Base-by-base conservation (phyloP, 2,329 filamentous ascomycete genomes). In the Sphaerostilbella broomeana region DNA sequence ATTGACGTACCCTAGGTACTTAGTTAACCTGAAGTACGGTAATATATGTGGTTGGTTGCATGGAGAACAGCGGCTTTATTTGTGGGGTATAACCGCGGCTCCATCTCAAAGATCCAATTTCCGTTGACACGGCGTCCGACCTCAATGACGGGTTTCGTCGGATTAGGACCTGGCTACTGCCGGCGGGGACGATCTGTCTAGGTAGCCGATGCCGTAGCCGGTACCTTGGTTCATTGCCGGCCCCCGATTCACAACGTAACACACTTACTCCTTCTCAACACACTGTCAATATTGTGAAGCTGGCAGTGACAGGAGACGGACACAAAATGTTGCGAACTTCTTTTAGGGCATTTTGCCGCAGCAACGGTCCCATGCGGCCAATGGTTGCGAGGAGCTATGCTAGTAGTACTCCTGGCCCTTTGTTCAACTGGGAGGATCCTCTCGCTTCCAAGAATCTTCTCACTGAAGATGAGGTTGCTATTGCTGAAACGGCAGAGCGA, bases 401-500 rank as follows among this genome's bases (percentile, higher is more conserved):
- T 29, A 64, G 63, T 9, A 53, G 58, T 19, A 44, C 51, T 25
- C 47, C 47, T 13, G 51, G 51, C 18, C 53, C 61, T 4, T 49
- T 51, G 15, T 97, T 95, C 61, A 80, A 94, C 61, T 98, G 92
- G 90, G 77, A 92, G 60, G 92, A 98, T 58, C 89, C 92, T 15
- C 70, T 98, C 43, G 75, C 73, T 18, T 72, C 81, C 24, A 80
- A 79, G 54, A 83, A 79, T 55, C 66, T 95, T 30, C 75, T 88
- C 54, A 95, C 88, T 1, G 86, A 94, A 49, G 92, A 98, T 44
- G 92, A 98, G 63, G 59, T 86, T 48, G 87, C 89, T 11, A 90
- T 98, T 50, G 74, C 84, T 28, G 87, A 95, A 54, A 94, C 87
- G 5, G 90, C 90, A 22, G 85, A 94, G 63, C 77, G 86, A 45